Evolutionary conservation across 768 basidiomycete species (phyloP).

Genomic region (Rhodotorula graminis): DNA sequence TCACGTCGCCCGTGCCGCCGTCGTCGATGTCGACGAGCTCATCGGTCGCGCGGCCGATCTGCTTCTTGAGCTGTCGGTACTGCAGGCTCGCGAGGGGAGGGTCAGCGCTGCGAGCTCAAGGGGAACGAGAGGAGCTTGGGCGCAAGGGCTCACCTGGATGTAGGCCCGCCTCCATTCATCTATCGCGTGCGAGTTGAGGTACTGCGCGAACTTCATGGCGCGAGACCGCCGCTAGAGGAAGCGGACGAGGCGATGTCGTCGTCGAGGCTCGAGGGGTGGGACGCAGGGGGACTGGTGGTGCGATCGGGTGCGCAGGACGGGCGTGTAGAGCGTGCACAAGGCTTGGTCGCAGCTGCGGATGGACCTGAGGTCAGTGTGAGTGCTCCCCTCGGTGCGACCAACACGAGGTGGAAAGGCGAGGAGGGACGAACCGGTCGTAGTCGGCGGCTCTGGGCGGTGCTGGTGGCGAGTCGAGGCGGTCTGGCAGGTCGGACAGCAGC

Average conservation of each 20-base stretch:
- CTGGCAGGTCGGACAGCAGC: too few species aligned
- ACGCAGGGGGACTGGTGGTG: too few species aligned
- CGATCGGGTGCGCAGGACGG: too few species aligned
- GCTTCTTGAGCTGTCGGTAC: slow-evolving; percentile 38
- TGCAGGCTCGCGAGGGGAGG: not conserved
- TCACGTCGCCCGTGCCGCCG: not conserved
- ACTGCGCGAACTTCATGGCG: slow-evolving; percentile 32
- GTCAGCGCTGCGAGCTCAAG: not conserved
- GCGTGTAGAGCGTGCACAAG: too few species aligned
- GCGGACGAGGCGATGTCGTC: not conserved
- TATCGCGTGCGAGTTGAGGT: slow-evolving; percentile 21
- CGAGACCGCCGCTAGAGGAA: not conserved
- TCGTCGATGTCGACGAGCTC: slow-evolving; percentile 26
- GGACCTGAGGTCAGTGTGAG: too few species aligned
- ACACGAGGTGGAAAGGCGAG: too few species aligned
- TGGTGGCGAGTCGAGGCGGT: too few species aligned
- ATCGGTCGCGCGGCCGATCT: slow-evolving; percentile 20
- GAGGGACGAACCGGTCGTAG: too few species aligned
- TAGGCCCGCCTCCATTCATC: slow-evolving; percentile 31
- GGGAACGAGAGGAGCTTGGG: not conserved
- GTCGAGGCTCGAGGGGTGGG: too few species aligned
- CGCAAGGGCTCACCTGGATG: not conserved
- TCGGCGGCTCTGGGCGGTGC: too few species aligned
- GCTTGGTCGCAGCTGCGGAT: too few species aligned
- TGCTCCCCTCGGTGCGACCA: too few species aligned